Evolutionary conservation across 129 eudicot species (phyloP).

Genomic region (Helianthus annuus): HanXRQr2.0-SUNRISE NC_035443.2:10114025-10114524

Average conservation of each 20-base stretch:
- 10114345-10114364: no score
- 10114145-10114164: conserved; percentile 89
- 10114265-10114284: not conserved
- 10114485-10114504: no score
- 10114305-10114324: not conserved
- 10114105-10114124: conserved; percentile 85
- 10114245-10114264: conserved; percentile 20
- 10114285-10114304: not conserved
- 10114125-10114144: conserved; percentile 97
- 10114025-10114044: not conserved
- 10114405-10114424: no score
- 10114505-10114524: no score
- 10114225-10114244: conserved; percentile 99
- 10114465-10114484: no score
- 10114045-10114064: not conserved
- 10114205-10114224: conserved; percentile 96
- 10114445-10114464: no score
- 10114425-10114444: no score
- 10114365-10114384: no score
- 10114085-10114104: conserved; percentile 92
- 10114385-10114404: no score
- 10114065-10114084: conserved; percentile 86
- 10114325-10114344: no score
- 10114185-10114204: conserved; percentile 91
- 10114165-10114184: conserved; percentile 93